Percentiles rank a stretch among this genome's conserved stretches.
These are phyloP conservation scores for Neoboletus brunneissimus DNA, from an alignment of 768 basidiomycete species.

Conservation along the genomic window DNA sequence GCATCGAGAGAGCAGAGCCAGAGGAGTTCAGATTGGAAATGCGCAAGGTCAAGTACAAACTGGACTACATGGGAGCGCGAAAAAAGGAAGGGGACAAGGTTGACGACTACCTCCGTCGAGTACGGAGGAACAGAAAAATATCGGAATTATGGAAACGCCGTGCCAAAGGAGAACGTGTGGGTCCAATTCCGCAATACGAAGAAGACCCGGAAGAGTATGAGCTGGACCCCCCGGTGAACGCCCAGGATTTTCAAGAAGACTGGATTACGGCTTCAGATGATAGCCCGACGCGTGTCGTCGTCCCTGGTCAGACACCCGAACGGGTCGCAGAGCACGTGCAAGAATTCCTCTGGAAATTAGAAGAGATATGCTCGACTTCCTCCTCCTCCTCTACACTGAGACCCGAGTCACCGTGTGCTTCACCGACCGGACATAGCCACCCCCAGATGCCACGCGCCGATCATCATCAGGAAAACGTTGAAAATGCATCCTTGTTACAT, in stretches of 20 bases:
- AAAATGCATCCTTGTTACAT: neutral
- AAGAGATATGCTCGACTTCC: constrained; percentile 9
- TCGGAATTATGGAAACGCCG: constrained; percentile 29
- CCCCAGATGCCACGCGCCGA: neutral
- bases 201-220: constrained; percentile 33
- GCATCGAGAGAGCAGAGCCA: constrained; percentile 36
- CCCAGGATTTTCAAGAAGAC: constrained; percentile 32
- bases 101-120: constrained; percentile 28
- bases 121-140: constrained; percentile 28
- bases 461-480: neutral
- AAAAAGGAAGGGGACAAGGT: constrained; percentile 36
- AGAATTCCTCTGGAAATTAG: constrained; percentile 19
- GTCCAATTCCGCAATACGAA: constrained; percentile 31
- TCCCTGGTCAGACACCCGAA: constrained; percentile 34
- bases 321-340: constrained; percentile 23
- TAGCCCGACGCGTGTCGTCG: constrained; percentile 34
- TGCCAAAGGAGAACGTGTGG: constrained; percentile 26
- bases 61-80: constrained; percentile 44
- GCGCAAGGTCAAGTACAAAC: constrained; percentile 53
- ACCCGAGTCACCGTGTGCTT: neutral
- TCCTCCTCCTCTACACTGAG: neutral
- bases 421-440: neutral
- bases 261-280: constrained; percentile 38
- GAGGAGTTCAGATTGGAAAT: constrained; percentile 50
- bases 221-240: constrained; percentile 32